A percentile compares a stretch with the other conserved stretches of the same genome.
Evolutionary conservation across 495 filamentous ascomycete species (phyloP).

Genomic region (Penicillium bovifimosum): DNA sequence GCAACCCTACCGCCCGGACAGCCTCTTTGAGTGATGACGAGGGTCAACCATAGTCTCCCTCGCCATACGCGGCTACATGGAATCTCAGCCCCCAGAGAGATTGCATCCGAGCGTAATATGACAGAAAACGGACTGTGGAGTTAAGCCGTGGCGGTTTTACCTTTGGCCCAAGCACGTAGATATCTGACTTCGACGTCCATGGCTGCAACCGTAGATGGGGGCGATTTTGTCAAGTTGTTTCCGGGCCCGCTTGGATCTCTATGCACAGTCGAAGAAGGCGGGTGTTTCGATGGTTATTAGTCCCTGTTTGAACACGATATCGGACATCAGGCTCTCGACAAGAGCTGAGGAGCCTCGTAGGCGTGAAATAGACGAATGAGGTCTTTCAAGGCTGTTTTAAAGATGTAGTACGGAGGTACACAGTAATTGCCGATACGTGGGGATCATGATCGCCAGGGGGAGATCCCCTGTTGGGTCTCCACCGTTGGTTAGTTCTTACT

Average conservation of each 20-base stretch:
- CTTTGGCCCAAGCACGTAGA: neutral
- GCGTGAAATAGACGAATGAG: neutral
- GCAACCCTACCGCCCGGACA: neutral
- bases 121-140: neutral
- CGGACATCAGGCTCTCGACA: neutral
- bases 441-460: slow-evolving; percentile 6
- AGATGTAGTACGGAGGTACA: too few species aligned
- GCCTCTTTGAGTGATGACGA: neutral
- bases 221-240: neutral
- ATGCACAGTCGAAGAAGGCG: neutral
- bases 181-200: neutral
- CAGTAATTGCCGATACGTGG: neutral
- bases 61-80: neutral
- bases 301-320: neutral
- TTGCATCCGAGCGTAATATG: neutral
- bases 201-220: neutral
- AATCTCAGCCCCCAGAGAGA: neutral
- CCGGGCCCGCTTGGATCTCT: neutral
- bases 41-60: neutral
- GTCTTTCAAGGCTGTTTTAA: too few species aligned
- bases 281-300: too few species aligned
- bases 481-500: neutral
- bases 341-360: neutral
- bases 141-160: neutral
- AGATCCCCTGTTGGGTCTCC: neutral